These are phyloP conservation scores for Chenopodium suecicum DNA, from an alignment of 148 eudicot species.

Conservation along the genomic window DNA sequence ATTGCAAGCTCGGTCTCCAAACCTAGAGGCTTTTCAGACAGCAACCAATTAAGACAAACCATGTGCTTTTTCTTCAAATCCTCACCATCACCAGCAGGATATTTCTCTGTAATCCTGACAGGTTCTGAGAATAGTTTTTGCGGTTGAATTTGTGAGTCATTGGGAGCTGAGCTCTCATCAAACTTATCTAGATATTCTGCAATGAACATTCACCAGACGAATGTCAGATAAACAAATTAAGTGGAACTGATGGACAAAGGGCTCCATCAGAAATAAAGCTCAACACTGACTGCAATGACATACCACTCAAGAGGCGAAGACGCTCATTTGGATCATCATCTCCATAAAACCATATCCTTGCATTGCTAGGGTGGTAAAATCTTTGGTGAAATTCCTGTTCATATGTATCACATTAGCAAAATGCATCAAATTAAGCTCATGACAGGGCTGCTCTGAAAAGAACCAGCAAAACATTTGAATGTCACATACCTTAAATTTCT, in stretches of 20 bases:
- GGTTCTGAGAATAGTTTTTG: slow-evolving; percentile 84
- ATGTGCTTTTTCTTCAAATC: slow-evolving; percentile 89
- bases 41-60: slow-evolving; percentile 98
- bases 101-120: slow-evolving; percentile 74
- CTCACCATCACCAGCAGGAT: slow-evolving; percentile 90
- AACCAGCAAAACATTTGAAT: neutral
- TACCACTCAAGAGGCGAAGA: slow-evolving; percentile 90
- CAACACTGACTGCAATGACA: slow-evolving; percentile 2
- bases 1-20: slow-evolving; percentile 90
- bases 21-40: slow-evolving; percentile 80
- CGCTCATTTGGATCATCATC: slow-evolving; percentile 95
- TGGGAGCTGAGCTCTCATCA: slow-evolving; percentile 77
- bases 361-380: slow-evolving; percentile 95
- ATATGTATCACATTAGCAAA: slow-evolving; percentile 18
- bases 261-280: neutral
- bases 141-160: slow-evolving; percentile 61
- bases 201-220: neutral
- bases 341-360: slow-evolving; percentile 99
- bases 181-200: slow-evolving; percentile 90
- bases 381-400: slow-evolving; percentile 85
- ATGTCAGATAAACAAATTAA: neutral
- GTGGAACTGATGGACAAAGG: neutral
- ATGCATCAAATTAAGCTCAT: neutral
- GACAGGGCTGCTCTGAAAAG: neutral
- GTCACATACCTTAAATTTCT: slow-evolving; percentile 78